These are phyloP conservation scores for Chaetothyriales sp. DNA, from an alignment of 2,329 filamentous ascomycete genomes.

Conservation along the genomic window DNA sequence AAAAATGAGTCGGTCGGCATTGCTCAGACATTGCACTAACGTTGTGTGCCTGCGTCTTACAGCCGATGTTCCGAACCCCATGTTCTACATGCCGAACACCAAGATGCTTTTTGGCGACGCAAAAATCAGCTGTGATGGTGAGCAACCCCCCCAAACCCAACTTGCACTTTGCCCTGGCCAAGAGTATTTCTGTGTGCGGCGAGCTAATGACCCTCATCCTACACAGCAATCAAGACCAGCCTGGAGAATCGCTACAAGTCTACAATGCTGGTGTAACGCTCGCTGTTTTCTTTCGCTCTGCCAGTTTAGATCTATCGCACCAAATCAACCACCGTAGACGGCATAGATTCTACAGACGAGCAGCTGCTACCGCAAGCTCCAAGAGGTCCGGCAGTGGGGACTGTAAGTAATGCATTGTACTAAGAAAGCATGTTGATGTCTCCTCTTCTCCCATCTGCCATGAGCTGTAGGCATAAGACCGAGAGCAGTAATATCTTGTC, in stretches of 20 bases:
- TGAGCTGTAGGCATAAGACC: too few species aligned
- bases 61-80: slow-evolving; percentile 83
- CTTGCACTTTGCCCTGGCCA: too few species aligned
- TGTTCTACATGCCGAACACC: slow-evolving; percentile 78
- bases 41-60: slow-evolving; percentile 3
- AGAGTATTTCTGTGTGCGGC: not conserved
- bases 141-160: not conserved
- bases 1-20: too few species aligned
- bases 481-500: too few species aligned
- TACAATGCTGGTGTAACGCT: not conserved
- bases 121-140: slow-evolving; percentile 61
- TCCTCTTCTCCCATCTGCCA: too few species aligned
- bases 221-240: slow-evolving; percentile 11
- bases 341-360: not conserved
- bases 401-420: too few species aligned
- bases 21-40: not conserved
- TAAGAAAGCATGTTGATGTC: too few species aligned
- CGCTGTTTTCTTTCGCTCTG: not conserved
- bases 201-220: not conserved
- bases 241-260: slow-evolving; percentile 15
- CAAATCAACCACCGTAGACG: not conserved
- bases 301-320: not conserved
- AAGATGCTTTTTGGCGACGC: slow-evolving; percentile 91
- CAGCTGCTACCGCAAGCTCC: not conserved
- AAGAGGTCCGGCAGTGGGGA: too few species aligned